Percentiles rank a stretch among this genome's conserved stretches.
Conservation (phyloP, 208 protist species). For the Wallacemonas collosoma region DNA sequence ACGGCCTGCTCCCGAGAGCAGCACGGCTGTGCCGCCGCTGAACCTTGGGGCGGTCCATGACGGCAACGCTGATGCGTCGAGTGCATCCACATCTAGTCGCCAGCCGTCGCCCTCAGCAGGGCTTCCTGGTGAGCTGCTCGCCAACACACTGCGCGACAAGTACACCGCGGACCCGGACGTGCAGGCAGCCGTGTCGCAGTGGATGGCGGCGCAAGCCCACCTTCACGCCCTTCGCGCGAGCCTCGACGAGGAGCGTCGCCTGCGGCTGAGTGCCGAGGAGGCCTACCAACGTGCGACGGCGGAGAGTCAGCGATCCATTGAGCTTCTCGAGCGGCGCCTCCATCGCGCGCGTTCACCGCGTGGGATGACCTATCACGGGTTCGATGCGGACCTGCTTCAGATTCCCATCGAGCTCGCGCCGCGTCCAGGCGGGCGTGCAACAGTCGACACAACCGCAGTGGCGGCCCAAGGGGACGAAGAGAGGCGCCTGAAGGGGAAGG, state of each 20-base stretch:
- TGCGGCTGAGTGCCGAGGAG: slow-evolving; percentile 57
- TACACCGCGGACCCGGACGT: slow-evolving; percentile 28
- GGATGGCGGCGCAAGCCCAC: slow-evolving; percentile 24
- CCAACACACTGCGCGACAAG: slow-evolving; percentile 12
- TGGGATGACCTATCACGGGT: slow-evolving; percentile 16
- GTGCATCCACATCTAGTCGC: neutral
- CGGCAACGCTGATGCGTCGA: neutral
- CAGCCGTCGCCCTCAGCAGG: neutral
- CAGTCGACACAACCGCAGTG: neutral
- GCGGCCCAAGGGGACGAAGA: neutral
- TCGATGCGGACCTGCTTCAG: slow-evolving; percentile 24
- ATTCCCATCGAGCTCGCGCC: slow-evolving; percentile 16
- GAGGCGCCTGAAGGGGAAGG: neutral
- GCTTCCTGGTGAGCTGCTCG: slow-evolving; percentile 1
- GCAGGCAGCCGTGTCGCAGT: slow-evolving; percentile 19
- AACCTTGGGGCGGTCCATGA: neutral
- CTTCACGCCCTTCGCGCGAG: slow-evolving; percentile 30
- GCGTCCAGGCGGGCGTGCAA: neutral
- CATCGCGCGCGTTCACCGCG: slow-evolving; percentile 27
- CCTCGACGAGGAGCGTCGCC: slow-evolving; percentile 44
- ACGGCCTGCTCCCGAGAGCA: neutral
- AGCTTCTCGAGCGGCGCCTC: slow-evolving; percentile 52
- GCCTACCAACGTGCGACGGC: slow-evolving; percentile 33
- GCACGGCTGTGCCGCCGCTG: slow-evolving; percentile 1
- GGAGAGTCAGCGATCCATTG: slow-evolving; percentile 37